phyloP scores from a whole-genome alignment of 768 basidiomycete genomes.

The Porpolomopsis calyptriformis region DNA sequence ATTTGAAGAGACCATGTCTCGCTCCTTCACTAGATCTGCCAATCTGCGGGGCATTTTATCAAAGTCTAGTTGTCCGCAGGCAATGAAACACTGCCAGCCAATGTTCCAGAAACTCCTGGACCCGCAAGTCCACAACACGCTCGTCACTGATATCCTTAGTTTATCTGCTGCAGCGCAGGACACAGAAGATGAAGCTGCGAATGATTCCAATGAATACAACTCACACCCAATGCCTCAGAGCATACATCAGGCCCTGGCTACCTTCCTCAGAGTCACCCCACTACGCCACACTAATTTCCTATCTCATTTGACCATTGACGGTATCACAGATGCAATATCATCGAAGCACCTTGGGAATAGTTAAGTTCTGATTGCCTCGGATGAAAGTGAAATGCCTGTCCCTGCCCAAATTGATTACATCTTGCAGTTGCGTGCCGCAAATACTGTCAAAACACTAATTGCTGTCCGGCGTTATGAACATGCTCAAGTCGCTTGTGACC shows the following conservation, averaged over 20 bases:
- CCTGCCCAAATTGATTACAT: too few species aligned
- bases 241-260: not conserved
- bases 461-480: too few species aligned
- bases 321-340: too few species aligned
- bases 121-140: slow-evolving; percentile 4
- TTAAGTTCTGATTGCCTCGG: not conserved
- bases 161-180: not conserved
- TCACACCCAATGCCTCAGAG: not conserved
- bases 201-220: not conserved
- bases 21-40: slow-evolving; percentile 9
- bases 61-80: too few species aligned
- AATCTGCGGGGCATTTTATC: too few species aligned
- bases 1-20: slow-evolving; percentile 14
- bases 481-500: too few species aligned
- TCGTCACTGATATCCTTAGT: not conserved
- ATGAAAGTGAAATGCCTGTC: not conserved
- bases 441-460: too few species aligned
- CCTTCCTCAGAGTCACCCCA: too few species aligned
- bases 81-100: too few species aligned
- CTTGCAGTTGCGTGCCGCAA: too few species aligned
- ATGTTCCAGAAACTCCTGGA: slow-evolving; percentile 8
- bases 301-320: too few species aligned
- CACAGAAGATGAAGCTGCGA: not conserved
- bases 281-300: too few species aligned
- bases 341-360: not conserved